phyloP scores from a whole-genome alignment of 169 alveolate species.

The Plasmodium gaboni region DNA sequence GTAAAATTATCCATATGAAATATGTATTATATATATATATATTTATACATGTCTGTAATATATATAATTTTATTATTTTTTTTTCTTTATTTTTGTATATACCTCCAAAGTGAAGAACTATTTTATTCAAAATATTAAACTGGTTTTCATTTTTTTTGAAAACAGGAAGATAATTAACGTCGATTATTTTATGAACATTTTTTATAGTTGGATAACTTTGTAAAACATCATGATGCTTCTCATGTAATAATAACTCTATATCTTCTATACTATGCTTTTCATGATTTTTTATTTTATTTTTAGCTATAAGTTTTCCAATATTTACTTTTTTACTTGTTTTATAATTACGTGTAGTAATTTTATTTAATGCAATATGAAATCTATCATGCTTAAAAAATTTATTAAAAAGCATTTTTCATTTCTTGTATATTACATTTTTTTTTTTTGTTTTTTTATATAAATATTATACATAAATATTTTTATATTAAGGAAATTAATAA shows the following conservation, averaged over 20 bases:
- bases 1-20: neutral
- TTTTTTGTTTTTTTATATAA: neutral
- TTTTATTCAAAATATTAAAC: constrained; percentile 45
- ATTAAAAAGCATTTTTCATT: constrained; percentile 29
- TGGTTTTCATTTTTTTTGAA: constrained; percentile 55
- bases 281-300: constrained; percentile 53
- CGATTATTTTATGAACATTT: constrained; percentile 56
- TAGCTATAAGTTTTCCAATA: constrained; percentile 45
- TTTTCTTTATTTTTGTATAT: neutral
- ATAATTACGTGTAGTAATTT: constrained; percentile 16
- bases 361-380: constrained; percentile 8
- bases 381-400: constrained; percentile 15
- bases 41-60: neutral
- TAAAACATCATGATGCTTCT: constrained; percentile 69
- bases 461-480: too few relatives aligned
- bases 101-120: constrained; percentile 78
- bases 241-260: constrained; percentile 65
- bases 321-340: constrained; percentile 55
- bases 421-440: constrained; percentile 1
- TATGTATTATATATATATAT: neutral
- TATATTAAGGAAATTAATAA: too few relatives aligned
- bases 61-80: neutral
- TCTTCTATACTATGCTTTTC: constrained; percentile 66
- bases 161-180: constrained; percentile 68
- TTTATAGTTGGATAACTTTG: constrained; percentile 52